These are phyloP conservation scores for Trametes hirsuta DNA, from an alignment of 1,284 basidiomycete genomes.

Conservation along the genomic window DNA sequence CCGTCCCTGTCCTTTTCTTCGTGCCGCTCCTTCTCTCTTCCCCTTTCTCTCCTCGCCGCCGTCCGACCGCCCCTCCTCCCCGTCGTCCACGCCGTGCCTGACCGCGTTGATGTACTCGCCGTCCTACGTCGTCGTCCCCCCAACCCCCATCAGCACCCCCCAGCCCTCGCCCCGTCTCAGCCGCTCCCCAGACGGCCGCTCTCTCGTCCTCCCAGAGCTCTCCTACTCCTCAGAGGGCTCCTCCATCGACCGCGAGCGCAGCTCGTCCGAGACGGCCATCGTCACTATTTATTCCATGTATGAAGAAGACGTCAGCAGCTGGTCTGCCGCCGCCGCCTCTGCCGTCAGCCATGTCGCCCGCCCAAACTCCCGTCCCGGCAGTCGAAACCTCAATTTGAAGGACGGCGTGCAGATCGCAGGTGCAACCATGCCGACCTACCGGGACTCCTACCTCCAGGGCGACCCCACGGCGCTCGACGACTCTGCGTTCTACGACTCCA, in stretches of 20 bases:
- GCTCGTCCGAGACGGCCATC: slow-evolving; percentile 63
- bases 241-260: slow-evolving; percentile 39
- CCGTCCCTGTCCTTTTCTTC: slow-evolving; percentile 7
- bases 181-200: slow-evolving; percentile 27
- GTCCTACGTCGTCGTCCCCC: slow-evolving; percentile 46
- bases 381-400: slow-evolving; percentile 27
- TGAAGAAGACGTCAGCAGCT: slow-evolving; percentile 43
- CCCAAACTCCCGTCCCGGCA: slow-evolving; percentile 17
- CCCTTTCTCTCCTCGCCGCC: slow-evolving; percentile 2
- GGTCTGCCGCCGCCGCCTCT: slow-evolving; percentile 39
- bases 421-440: slow-evolving; percentile 22
- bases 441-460: slow-evolving; percentile 30
- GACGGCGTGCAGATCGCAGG: slow-evolving; percentile 28
- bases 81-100: slow-evolving; percentile 1
- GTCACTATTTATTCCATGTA: slow-evolving; percentile 86
- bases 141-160: slow-evolving; percentile 39
- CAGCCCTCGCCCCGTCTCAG: slow-evolving; percentile 27
- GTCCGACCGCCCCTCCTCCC: slow-evolving; percentile 8
- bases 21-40: slow-evolving; percentile 16
- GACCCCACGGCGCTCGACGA: slow-evolving; percentile 30
- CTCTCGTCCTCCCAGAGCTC: slow-evolving; percentile 33
- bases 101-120: slow-evolving; percentile 47
- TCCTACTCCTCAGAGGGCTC: slow-evolving; percentile 28
- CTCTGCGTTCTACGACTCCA: slow-evolving; percentile 37
- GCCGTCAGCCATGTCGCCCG: slow-evolving; percentile 32